Evolutionary conservation across 331 rosid genomes (phyloP).

Genomic region (Quercus lobata): DNA sequence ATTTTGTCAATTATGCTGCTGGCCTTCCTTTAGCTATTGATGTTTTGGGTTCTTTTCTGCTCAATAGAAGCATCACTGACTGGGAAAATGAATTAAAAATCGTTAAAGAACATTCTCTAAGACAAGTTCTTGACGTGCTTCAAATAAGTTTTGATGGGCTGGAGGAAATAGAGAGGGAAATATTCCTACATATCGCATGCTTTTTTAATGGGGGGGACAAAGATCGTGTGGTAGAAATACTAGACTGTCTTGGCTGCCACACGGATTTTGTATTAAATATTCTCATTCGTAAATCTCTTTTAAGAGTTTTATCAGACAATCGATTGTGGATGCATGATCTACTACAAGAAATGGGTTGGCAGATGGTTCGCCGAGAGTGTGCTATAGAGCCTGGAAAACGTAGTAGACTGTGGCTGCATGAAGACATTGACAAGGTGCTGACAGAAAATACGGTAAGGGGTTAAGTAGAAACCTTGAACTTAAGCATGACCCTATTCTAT

Average conservation of each 20-base stretch:
- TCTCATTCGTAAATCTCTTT: conserved; percentile 23
- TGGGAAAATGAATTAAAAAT: conserved; percentile 16
- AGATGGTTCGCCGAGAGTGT: neutral
- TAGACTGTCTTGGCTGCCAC: neutral
- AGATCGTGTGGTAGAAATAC: neutral
- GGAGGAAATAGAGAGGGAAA: neutral
- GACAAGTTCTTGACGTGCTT: neutral
- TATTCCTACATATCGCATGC: conserved; percentile 34
- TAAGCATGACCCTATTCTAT: too few relatives aligned
- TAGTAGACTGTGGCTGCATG: too few relatives aligned
- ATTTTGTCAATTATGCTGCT: conserved; percentile 5
- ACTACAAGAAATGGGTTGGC: too few relatives aligned
- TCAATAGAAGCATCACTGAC: neutral
- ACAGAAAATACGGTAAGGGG: too few relatives aligned
- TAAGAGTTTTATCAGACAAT: neutral
- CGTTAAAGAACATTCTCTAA: too few relatives aligned
- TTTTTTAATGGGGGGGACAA: conserved; percentile 5
- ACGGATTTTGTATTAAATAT: neutral
- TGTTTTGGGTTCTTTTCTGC: too few relatives aligned
- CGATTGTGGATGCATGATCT: too few relatives aligned
- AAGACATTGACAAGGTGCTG: too few relatives aligned
- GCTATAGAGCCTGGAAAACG: too few relatives aligned
- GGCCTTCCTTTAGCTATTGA: conserved; percentile 19
- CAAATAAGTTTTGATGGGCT: conserved; percentile 19
- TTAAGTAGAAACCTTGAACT: too few relatives aligned